phyloP scores from a whole-genome alignment of 1,284 basidiomycete genomes.

The Ganoderma boninense region DNA sequence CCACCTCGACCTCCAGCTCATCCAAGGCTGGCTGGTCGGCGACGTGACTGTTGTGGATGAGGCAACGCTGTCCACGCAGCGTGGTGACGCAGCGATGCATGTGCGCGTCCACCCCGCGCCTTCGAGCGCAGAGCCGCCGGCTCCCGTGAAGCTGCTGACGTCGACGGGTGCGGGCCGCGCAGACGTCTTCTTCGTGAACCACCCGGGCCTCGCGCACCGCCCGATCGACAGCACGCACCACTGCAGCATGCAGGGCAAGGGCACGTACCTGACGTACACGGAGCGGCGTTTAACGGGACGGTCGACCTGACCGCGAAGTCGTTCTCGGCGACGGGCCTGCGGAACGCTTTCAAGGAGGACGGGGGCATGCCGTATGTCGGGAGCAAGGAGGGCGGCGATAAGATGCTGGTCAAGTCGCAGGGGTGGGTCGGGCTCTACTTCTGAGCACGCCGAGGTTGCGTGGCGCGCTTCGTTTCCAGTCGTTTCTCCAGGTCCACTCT shows the following conservation, averaged over 20 bases:
- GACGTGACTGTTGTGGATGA: constrained; percentile 54
- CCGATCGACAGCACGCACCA: constrained; percentile 57
- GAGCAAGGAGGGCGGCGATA: constrained; percentile 54
- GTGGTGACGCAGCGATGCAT: constrained; percentile 58
- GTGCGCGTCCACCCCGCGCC: constrained; percentile 54
- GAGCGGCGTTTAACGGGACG: constrained; percentile 59
- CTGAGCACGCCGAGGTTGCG: constrained; percentile 15
- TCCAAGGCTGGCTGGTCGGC: constrained; percentile 68
- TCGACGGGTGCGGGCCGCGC: constrained; percentile 57
- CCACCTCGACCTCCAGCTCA: constrained; percentile 52
- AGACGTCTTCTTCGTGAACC: constrained; percentile 55
- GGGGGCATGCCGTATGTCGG: constrained; percentile 57
- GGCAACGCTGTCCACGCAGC: constrained; percentile 55
- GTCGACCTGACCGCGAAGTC: constrained; percentile 55
- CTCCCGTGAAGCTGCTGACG: constrained; percentile 51
- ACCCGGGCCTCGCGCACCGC: constrained; percentile 50
- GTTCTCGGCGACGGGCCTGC: constrained; percentile 49
- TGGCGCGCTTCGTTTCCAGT: background rate
- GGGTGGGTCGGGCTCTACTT: constrained; percentile 66
- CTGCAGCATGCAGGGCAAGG: constrained; percentile 55
- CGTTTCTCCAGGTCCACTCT: background rate
- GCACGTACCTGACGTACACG: constrained; percentile 60
- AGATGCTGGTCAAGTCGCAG: constrained; percentile 49
- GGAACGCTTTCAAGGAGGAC: constrained; percentile 36
- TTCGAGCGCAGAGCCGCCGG: constrained; percentile 39